Evolutionary conservation across 2,329 filamentous ascomycete genomes (phyloP).

Genomic region (Cordyceps militaris): DNA sequence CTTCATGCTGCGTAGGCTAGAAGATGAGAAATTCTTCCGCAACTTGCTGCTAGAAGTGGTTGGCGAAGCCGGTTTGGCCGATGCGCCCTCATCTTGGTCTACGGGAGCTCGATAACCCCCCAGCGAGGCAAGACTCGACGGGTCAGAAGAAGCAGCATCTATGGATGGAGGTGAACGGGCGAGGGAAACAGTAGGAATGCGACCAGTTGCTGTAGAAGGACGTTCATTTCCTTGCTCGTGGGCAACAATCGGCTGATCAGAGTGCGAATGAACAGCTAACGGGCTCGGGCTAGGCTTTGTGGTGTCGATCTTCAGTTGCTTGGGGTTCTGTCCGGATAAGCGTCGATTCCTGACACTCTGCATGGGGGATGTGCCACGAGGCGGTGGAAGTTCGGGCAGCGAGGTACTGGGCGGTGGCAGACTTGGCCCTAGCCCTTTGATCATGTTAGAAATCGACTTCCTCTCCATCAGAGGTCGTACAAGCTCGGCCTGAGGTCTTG

Average conservation of each 20-base stretch:
- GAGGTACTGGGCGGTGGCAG: conserved; percentile 44
- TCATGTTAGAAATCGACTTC: conserved; percentile 19
- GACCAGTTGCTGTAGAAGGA: neutral
- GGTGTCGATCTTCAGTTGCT: conserved; percentile 87
- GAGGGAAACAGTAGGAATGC: neutral
- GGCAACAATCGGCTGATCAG: neutral
- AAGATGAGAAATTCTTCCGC: conserved; percentile 63
- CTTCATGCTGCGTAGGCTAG: conserved; percentile 64
- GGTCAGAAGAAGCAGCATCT: conserved; percentile 21
- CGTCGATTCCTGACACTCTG: conserved; percentile 65
- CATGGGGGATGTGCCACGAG: conserved; percentile 25
- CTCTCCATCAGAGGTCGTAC: conserved; percentile 64
- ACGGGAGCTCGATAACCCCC: conserved; percentile 26
- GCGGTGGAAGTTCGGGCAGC: conserved; percentile 37
- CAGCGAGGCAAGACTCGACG: conserved; percentile 23
- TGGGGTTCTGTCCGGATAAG: conserved; percentile 71
- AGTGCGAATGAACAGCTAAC: conserved; percentile 9
- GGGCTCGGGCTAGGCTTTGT: conserved; percentile 23
- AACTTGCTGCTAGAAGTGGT: conserved; percentile 35
- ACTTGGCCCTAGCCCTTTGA: conserved; percentile 20
- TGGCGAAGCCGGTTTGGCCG: conserved; percentile 46
- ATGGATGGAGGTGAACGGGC: conserved; percentile 6
- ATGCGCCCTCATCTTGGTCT: conserved; percentile 31
- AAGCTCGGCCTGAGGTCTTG: conserved; percentile 42
- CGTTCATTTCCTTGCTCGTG: conserved; percentile 3